These are phyloP conservation scores for Aspergillus nidulans DNA, from an alignment of 495 filamentous ascomycete genomes.

Conservation along the genomic window DNA sequence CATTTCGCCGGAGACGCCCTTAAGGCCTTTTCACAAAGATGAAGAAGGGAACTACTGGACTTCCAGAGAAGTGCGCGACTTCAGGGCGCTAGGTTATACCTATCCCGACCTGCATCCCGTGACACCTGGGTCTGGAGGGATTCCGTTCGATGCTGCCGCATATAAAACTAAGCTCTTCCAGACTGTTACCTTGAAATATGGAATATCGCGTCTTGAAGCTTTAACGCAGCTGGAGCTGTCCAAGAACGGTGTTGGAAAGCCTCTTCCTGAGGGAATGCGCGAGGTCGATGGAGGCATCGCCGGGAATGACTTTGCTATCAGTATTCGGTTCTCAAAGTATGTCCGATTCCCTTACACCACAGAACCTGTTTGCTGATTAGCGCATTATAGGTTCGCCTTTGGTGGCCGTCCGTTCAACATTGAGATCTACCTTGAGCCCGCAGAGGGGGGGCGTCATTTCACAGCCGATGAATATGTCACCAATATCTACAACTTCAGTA, in stretches of 20 bases:
- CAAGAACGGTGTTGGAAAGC: neutral
- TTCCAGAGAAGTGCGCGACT: neutral
- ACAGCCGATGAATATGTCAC: neutral
- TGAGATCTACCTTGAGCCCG: constrained; percentile 1
- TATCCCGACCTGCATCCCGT: neutral
- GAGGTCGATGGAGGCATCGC: neutral
- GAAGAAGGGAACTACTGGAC: neutral
- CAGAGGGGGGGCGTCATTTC: neutral
- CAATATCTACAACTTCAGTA: constrained; percentile 1
- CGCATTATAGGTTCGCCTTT: neutral
- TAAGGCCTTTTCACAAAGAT: neutral
- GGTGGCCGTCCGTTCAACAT: neutral
- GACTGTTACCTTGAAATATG: neutral
- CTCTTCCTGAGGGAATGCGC: neutral
- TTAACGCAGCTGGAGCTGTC: neutral
- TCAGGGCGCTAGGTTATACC: neutral
- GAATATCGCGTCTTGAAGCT: neutral
- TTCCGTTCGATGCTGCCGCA: neutral
- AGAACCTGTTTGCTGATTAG: neutral
- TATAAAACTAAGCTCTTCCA: neutral
- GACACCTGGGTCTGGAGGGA: neutral
- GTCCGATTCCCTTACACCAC: neutral
- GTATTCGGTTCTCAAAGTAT: neutral
- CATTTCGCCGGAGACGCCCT: neutral
- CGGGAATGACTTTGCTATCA: constrained; percentile 1